Conservation (phyloP, 257 asterid species). For the Solanum rostratum region DNA sequence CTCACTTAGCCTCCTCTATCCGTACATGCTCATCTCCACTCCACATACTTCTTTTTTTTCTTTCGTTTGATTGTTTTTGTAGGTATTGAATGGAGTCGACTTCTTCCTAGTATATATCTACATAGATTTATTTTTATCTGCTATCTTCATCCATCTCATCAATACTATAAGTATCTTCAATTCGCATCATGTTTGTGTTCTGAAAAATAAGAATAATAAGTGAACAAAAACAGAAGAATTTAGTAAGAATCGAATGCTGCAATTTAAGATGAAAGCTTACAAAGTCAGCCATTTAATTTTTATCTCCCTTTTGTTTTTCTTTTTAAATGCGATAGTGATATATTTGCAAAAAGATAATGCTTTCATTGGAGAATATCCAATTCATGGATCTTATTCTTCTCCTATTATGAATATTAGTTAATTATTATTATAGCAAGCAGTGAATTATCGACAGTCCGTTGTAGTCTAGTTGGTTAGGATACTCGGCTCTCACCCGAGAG, state of each 20-base stretch:
- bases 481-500: conserved; percentile 99
- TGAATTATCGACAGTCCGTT: conserved; percentile 44
- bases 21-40: no score
- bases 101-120: no score
- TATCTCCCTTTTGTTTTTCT: neutral
- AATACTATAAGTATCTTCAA: no score
- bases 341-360: neutral
- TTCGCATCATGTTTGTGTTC: no score
- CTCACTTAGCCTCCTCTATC: no score
- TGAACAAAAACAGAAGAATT: neutral
- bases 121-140: no score
- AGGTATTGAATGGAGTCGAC: no score
- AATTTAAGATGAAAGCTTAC: neutral
- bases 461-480: conserved; percentile 98
- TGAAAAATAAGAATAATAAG: neutral
- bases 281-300: neutral
- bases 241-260: neutral
- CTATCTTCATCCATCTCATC: no score
- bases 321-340: neutral
- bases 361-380: neutral
- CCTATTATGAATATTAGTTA: neutral
- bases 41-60: no score
- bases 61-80: no score
- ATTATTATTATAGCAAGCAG: no score
- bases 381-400: neutral